Percentiles rank a stretch among this genome's conserved stretches.
Conservation (phyloP, 2,329 filamentous ascomycete species). For the Sarocladium oryzae region DNA sequence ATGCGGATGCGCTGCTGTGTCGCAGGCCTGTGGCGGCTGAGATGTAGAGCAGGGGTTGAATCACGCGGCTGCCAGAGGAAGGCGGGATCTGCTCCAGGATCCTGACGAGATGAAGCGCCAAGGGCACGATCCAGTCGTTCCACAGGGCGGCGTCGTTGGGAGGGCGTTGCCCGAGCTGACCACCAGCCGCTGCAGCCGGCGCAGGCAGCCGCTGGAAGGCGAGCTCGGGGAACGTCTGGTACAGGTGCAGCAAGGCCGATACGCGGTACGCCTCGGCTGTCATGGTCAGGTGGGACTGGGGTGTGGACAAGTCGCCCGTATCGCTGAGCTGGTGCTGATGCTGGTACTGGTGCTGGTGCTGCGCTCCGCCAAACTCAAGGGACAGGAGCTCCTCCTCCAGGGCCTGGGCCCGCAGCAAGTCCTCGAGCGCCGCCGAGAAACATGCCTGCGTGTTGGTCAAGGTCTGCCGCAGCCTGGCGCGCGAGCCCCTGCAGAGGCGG, state of each 20-base stretch:
- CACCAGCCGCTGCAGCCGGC: conserved; percentile 1
- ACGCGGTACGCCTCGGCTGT: conserved; percentile 32
- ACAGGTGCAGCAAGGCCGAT: conserved; percentile 30
- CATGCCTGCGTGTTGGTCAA: conserved; percentile 16
- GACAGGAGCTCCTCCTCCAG: conserved; percentile 28
- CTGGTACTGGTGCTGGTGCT: too few relatives aligned
- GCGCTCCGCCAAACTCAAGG: conserved; percentile 20
- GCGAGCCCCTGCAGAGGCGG: conserved; percentile 28
- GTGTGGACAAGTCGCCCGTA: conserved; percentile 22
- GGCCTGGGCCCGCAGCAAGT: conserved; percentile 26
- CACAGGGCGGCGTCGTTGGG: conserved; percentile 20
- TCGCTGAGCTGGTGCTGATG: conserved; percentile 18
- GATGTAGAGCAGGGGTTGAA: conserved; percentile 31
- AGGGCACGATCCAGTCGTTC: conserved; percentile 30
- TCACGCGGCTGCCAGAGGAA: conserved; percentile 27
- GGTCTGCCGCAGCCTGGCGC: conserved; percentile 18
- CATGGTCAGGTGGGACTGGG: conserved; percentile 23
- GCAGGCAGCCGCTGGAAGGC: conserved; percentile 22
- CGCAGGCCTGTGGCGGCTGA: conserved; percentile 29
- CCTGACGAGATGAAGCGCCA: conserved; percentile 25
- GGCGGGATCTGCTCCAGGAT: conserved; percentile 28
- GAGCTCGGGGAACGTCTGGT: conserved; percentile 31
- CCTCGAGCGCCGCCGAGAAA: conserved; percentile 20
- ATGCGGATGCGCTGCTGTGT: conserved; percentile 14
- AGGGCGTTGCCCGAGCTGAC: conserved; percentile 14